Evolutionary conservation across 164 flowering plant species (phyloP).

Genomic region (Magnolia officinalis): DNA sequence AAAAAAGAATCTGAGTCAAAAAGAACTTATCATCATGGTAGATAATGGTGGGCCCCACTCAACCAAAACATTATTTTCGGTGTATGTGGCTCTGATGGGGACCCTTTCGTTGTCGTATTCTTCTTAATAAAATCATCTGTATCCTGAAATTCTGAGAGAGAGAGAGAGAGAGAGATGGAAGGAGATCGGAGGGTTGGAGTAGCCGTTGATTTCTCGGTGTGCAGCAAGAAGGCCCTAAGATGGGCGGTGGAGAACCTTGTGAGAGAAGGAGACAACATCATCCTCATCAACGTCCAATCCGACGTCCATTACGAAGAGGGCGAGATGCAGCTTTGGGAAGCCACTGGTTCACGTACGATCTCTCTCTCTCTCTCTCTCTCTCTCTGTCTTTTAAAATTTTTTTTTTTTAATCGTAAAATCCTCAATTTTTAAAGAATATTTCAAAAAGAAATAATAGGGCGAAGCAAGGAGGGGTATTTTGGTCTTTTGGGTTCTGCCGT

Average conservation of each 20-base stretch:
- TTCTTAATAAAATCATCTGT: too few species aligned
- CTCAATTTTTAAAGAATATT: too few species aligned
- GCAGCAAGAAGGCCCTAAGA: conserved; percentile 67
- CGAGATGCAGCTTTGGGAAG: conserved; percentile 86
- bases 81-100: too few species aligned
- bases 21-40: too few species aligned
- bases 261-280: conserved; percentile 65
- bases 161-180: conserved; percentile 29
- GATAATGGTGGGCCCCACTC: too few species aligned
- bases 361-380: background rate
- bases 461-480: too few species aligned
- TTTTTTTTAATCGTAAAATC: background rate
- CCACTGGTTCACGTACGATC: conserved; percentile 86
- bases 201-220: conserved; percentile 80
- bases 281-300: conserved; percentile 58
- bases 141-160: background rate
- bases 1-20: too few species aligned
- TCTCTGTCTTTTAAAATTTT: background rate
- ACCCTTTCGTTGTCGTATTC: too few species aligned
- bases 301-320: conserved; percentile 56
- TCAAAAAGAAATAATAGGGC: too few species aligned
- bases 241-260: conserved; percentile 81
- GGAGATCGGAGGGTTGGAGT: conserved; percentile 66
- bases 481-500: too few species aligned
- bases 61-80: too few species aligned